Evolutionary conservation across 768 basidiomycete genomes (phyloP), one percentile per base, ranked within the genome.

Genomic region (Hypsizygus marmoreus): DNA sequence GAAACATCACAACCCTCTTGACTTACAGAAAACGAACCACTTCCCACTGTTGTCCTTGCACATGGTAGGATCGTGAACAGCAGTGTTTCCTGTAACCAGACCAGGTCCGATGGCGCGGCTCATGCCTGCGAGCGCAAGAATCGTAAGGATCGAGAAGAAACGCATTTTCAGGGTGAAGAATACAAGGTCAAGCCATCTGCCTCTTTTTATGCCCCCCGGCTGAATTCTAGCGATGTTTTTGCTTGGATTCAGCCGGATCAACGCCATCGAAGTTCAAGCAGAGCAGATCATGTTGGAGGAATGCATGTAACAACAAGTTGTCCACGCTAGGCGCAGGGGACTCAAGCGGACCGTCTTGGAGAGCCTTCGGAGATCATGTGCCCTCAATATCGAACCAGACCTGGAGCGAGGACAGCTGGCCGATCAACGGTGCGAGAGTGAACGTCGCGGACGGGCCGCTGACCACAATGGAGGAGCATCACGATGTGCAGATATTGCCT

Each of bases 1-100:
- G 14, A 22, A 14, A 25, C n/a, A 28, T n/a, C 12, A 13, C 32
- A 33, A 30, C 14, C 23, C 17, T 25, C 26, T 25, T n/a, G 4
- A 64, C 70, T 40, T 40, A 76, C 75, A 74, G 56, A 78, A 78
- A 6, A 79, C 59, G 47, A 69, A 80, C 43, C 73, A 79, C 44
- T 62, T 72, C 17, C 76, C 76, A 26, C 54, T 54, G 23, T 61
- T 65, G 50, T 79, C 76, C 48, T 74, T 76, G 63, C 77, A 80
- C 60, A 78, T 69, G 3, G 73, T 69, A 2, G 76, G 76, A 50
- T 78, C 75, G 49, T 75, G 73, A 3, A 74, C 72, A 5, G 67
- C 64, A 17, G 69, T 74, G 45, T 73, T 66, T 16, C 72, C 70
- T 1, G 70, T 70, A 22, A 73, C 72, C 5, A 32, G 35, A 5